A percentile compares a stretch with the other conserved stretches of the same genome.
Evolutionary conservation across 805 yeast genomes (phyloP).

Genomic region (Hanseniaspora pseudoguilliermondii): DNA sequence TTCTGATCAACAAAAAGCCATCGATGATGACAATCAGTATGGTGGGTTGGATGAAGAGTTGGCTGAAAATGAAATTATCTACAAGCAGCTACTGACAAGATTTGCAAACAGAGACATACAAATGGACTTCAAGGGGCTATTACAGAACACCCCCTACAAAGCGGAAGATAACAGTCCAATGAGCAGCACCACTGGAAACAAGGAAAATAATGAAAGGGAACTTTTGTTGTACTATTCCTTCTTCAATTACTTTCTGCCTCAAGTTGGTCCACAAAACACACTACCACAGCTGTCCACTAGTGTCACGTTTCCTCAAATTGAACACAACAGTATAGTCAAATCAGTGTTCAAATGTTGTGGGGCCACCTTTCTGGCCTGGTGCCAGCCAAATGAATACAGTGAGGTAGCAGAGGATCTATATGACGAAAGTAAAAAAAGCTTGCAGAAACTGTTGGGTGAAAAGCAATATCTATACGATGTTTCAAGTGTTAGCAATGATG

Average conservation of each 20-base stretch:
- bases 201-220: conserved; percentile 14
- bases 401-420: conserved; percentile 16
- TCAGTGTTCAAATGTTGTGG: conserved; percentile 19
- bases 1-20: background rate
- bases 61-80: conserved; percentile 1
- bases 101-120: conserved; percentile 13
- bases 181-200: background rate
- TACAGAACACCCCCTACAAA: conserved; percentile 12
- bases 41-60: conserved; percentile 11
- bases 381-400: conserved; percentile 17
- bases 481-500: background rate
- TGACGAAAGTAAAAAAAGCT: conserved; percentile 14
- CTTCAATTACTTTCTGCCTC: conserved; percentile 17
- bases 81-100: conserved; percentile 4
- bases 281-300: conserved; percentile 18
- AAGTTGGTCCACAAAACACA: conserved; percentile 19
- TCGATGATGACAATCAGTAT: background rate
- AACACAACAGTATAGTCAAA: conserved; percentile 16
- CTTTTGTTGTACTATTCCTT: conserved; percentile 17
- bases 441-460: conserved; percentile 11
- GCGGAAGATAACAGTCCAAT: conserved; percentile 11
- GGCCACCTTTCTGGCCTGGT: conserved; percentile 19
- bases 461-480: conserved; percentile 6
- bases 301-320: conserved; percentile 17
- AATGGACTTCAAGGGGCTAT: conserved; percentile 12